These are phyloP conservation scores for Aspergillaceae sp. DNA, from an alignment of 2,329 filamentous ascomycete genomes.

Conservation along the genomic window DNA sequence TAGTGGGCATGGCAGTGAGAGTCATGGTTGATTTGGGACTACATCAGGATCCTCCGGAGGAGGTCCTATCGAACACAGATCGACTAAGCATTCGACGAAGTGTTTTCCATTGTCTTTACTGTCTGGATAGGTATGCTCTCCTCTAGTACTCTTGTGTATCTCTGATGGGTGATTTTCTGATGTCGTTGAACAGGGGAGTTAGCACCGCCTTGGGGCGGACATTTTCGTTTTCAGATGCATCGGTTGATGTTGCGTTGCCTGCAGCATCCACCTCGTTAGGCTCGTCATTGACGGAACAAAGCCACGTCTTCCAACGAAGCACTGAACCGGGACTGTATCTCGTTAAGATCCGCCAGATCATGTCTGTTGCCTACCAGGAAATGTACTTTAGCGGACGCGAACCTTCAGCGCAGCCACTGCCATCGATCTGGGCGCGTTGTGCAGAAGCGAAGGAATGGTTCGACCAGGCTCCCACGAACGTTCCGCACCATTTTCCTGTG, in stretches of 20 bases:
- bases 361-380: conserved; percentile 84
- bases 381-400: conserved; percentile 70
- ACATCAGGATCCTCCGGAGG: conserved; percentile 78
- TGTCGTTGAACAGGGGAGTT: conserved; percentile 55
- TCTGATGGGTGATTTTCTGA: not conserved
- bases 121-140: conserved; percentile 63
- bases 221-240: conserved; percentile 90
- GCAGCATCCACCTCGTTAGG: conserved; percentile 39
- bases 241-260: conserved; percentile 72
- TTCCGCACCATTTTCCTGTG: conserved; percentile 58
- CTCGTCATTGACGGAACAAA: conserved; percentile 36
- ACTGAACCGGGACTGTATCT: conserved; percentile 66
- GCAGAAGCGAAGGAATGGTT: conserved; percentile 67
- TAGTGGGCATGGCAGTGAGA: conserved; percentile 82
- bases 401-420: conserved; percentile 57
- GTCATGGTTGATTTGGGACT: conserved; percentile 83
- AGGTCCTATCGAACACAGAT: conserved; percentile 57
- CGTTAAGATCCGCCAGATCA: conserved; percentile 72
- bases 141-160: not conserved
- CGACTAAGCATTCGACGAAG: conserved; percentile 69
- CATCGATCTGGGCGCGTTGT: conserved; percentile 32
- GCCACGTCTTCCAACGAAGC: conserved; percentile 44
- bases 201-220: conserved; percentile 80
- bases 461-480: conserved; percentile 59
- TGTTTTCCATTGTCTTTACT: conserved; percentile 86